Evolutionary conservation across 441 rosid species (phyloP).

Genomic region (Rhodomyrtus psidioides): DNA sequence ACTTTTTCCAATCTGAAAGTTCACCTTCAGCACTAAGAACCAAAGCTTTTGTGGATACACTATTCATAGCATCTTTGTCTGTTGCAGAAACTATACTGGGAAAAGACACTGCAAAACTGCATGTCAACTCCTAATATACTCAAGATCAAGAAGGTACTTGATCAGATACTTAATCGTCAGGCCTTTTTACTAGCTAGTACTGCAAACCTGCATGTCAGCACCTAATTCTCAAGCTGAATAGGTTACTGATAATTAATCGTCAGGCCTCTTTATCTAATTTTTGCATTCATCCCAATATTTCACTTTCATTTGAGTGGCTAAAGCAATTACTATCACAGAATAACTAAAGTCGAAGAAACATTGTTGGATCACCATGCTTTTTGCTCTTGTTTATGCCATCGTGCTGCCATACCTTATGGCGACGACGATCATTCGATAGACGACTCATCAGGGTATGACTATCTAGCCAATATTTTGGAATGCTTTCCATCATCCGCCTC

Average conservation of each 20-base stretch:
- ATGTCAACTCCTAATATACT: too few relatives aligned
- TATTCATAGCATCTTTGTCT: neutral
- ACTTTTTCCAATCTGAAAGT: neutral
- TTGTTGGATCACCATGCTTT: neutral
- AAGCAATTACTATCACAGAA: neutral
- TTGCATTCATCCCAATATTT: neutral
- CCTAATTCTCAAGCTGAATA: neutral
- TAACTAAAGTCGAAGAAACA: neutral
- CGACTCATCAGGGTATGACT: neutral
- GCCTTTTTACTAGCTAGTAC: too few relatives aligned
- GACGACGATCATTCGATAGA: neutral
- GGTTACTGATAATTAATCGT: neutral
- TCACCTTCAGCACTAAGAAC: neutral
- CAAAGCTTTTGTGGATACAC: neutral
- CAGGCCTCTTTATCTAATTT: neutral
- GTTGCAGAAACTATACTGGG: neutral
- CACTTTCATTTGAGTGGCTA: neutral
- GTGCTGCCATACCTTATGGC: neutral
- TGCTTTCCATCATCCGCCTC: too few relatives aligned
- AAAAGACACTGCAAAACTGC: neutral
- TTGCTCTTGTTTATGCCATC: neutral
- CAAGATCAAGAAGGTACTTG: neutral
- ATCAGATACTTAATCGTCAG: too few relatives aligned
- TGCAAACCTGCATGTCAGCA: too few relatives aligned
- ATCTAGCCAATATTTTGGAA: neutral